These are phyloP conservation scores for Warburgia ugandensis DNA, from an alignment of 164 flowering plant genomes.

Conservation along the genomic window DNA sequence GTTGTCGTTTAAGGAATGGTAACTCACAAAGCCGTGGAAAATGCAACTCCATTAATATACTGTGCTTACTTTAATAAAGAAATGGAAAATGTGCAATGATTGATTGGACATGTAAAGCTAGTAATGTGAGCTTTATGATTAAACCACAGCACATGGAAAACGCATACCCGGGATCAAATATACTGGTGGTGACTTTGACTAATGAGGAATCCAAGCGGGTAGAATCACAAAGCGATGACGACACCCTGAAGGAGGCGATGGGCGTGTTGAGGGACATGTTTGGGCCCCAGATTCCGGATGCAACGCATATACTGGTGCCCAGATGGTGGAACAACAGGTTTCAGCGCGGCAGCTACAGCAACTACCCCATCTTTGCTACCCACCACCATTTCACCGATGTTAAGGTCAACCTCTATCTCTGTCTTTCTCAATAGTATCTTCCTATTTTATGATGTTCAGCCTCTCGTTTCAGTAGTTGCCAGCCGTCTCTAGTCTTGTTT, in stretches of 20 bases:
- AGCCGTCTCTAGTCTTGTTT: too few species aligned
- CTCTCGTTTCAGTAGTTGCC: too few species aligned
- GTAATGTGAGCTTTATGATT: neutral
- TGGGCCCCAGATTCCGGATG: conserved; percentile 70
- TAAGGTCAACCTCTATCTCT: conserved; percentile 34
- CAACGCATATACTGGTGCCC: conserved; percentile 72
- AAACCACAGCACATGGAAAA: conserved; percentile 86
- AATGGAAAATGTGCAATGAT: too few species aligned
- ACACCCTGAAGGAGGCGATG: conserved; percentile 79
- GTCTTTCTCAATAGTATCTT: neutral
- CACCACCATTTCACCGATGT: conserved; percentile 42
- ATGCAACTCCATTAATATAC: too few species aligned
- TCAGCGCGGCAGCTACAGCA: conserved; percentile 95
- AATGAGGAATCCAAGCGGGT: conserved; percentile 93
- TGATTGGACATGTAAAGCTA: too few species aligned
- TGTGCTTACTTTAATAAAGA: too few species aligned
- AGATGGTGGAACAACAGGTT: conserved; percentile 97
- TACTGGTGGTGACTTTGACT: conserved; percentile 86
- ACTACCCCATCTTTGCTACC: conserved; percentile 63
- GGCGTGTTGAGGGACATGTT: conserved; percentile 78
- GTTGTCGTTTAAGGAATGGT: too few species aligned
- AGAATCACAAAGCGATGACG: conserved; percentile 65
- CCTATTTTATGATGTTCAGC: neutral
- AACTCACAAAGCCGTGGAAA: too few species aligned
- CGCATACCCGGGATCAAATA: conserved; percentile 87